These are phyloP conservation scores for Aspergillus sp. DNA, from an alignment of 2,329 filamentous ascomycete genomes.

Conservation along the genomic window DNA sequence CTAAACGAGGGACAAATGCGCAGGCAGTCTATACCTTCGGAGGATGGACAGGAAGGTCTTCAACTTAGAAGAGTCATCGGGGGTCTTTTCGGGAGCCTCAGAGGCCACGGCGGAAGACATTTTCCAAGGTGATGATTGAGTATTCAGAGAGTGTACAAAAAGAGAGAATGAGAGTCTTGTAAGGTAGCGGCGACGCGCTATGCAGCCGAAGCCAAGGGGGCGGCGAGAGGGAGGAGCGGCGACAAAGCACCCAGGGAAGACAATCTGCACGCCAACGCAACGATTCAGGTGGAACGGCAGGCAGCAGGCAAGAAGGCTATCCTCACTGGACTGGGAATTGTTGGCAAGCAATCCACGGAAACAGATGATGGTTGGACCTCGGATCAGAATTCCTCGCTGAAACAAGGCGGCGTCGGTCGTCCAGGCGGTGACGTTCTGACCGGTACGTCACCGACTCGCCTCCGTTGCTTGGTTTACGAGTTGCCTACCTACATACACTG, in stretches of 20 bases:
- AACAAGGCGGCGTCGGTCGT: constrained; percentile 10
- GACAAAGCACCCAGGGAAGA: background rate
- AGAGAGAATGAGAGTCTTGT: background rate
- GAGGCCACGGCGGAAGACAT: constrained; percentile 33
- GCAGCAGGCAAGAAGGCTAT: background rate
- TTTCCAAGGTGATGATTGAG: constrained; percentile 3
- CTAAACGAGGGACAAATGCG: background rate
- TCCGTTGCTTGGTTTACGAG: too few species aligned
- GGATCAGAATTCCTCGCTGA: constrained; percentile 4
- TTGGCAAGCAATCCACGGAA: constrained; percentile 1
- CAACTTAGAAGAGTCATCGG: constrained; percentile 83
- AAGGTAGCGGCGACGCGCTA: background rate
- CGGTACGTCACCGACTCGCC: constrained; percentile 2
- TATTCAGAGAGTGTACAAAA: background rate
- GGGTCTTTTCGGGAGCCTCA: constrained; percentile 52
- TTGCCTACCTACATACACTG: too few species aligned
- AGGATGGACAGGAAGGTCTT: constrained; percentile 85
- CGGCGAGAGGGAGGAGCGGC: background rate
- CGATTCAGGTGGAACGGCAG: background rate
- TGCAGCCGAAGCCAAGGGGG: constrained; percentile 1
- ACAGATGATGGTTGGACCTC: background rate
- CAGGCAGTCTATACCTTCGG: constrained; percentile 63
- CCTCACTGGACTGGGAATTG: background rate
- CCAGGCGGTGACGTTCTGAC: constrained; percentile 22
- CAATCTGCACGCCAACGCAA: background rate